A percentile compares a stretch with the other conserved stretches of the same genome.
phyloP scores from a whole-genome alignment of 2,329 filamentous ascomycete species.

The Penicillium sp. region DNA sequence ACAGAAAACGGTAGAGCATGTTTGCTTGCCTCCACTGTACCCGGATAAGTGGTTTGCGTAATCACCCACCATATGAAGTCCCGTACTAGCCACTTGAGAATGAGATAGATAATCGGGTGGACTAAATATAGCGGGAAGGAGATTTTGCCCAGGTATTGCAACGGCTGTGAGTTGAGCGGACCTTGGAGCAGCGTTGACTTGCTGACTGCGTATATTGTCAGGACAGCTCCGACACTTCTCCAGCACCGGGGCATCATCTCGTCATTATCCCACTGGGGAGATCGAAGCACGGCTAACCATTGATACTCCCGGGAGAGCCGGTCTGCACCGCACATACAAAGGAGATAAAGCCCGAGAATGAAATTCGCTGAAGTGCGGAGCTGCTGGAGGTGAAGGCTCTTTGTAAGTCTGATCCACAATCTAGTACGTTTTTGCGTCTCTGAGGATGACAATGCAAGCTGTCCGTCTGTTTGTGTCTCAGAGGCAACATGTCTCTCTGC shows the following conservation, averaged over 20 bases:
- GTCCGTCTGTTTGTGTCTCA: neutral
- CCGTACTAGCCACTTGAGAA: neutral
- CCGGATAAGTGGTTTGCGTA: neutral
- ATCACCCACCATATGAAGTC: neutral
- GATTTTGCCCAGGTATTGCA: conserved; percentile 4
- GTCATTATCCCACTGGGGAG: conserved; percentile 1
- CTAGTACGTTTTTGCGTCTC: neutral
- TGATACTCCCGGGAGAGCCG: neutral
- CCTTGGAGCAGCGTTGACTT: neutral
- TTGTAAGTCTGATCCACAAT: neutral
- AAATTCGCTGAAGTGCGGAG: neutral
- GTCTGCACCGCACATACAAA: neutral
- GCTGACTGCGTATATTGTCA: conserved; percentile 3
- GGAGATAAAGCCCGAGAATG: neutral
- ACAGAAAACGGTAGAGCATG: neutral
- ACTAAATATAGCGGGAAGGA: conserved; percentile 5
- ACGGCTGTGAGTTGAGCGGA: neutral
- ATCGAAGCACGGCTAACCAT: neutral
- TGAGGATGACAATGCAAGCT: neutral
- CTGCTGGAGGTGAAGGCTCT: neutral
- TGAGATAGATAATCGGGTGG: neutral
- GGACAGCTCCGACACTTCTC: neutral
- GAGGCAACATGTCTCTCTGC: neutral
- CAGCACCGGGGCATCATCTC: conserved; percentile 1
- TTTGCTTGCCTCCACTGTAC: neutral